Conservation (phyloP, 148 eudicot genomes). For the Beta vulgaris region DNA sequence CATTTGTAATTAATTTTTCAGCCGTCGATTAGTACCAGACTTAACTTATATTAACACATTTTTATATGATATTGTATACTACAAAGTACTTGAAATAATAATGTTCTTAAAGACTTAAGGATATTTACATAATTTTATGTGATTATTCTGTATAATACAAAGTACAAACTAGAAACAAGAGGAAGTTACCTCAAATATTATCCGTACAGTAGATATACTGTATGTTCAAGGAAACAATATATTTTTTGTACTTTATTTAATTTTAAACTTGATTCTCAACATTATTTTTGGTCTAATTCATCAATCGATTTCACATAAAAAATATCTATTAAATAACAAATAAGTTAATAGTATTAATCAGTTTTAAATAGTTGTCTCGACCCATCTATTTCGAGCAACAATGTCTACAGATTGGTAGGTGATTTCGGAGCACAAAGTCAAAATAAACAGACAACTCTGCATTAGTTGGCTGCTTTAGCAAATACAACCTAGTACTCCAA, state of each 20-base stretch:
- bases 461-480: conserved; percentile 13
- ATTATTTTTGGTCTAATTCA: neutral
- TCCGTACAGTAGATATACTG: conserved; percentile 6
- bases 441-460: conserved; percentile 14
- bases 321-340: neutral
- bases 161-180: too few relatives aligned
- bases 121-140: neutral
- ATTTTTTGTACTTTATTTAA: neutral
- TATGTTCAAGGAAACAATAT: neutral
- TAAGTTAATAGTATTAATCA: neutral
- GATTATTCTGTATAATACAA: neutral
- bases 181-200: neutral
- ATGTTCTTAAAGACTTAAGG: too few relatives aligned
- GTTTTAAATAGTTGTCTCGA: conserved; percentile 11
- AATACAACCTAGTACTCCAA: conserved; percentile 10
- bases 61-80: too few relatives aligned
- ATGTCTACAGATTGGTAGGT: conserved; percentile 19
- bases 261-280: neutral
- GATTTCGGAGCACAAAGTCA: conserved; percentile 32
- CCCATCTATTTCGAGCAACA: neutral
- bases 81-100: too few relatives aligned
- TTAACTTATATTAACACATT: too few relatives aligned
- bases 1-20: too few relatives aligned
- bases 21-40: too few relatives aligned
- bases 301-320: neutral